Base-by-base conservation (phyloP, 2,329 filamentous ascomycete genomes). In the Colletotrichum destructivum region DNA sequence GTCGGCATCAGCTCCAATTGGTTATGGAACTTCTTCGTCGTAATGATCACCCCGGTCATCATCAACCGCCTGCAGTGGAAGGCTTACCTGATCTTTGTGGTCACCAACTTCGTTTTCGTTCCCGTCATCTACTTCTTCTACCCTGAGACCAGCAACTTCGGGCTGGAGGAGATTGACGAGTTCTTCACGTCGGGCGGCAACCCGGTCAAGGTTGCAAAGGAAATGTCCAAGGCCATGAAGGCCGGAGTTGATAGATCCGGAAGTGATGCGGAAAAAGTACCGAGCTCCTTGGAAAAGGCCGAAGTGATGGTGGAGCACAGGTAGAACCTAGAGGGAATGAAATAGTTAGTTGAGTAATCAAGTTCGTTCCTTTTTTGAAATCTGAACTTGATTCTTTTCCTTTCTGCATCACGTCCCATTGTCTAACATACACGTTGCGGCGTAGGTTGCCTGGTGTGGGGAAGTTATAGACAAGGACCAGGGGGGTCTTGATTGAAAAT, bases 11-110 rank as follows among this genome's bases (percentile, higher is more conserved):
- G 76, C 13, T 78, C 79, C 0, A 83, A 83, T 66, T 83, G 81
- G 81, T 73, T 81, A 0, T 80, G 76, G 76, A 81, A 81, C 67
- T 82, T 82, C 46, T 70, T 76, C 18, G 72, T 85, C 54, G 85
- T 88, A 4, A 86, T 87, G 85, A 85, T 89, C 21, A 88, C 86
- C 0, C 86, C 87, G 0, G 82, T 84, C 1, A 78, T 86, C 2
- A 83, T 88, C 69, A 81, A 82, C 59, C 82, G 81, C 6, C 78
- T 89, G 1, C 75, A 81, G 35, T 89, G 85, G 85, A 84, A 85
- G 74, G 84, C 83, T 0, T 88, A 88, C 73, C 78, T 88, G 3
- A 87, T 88, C 74, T 89, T 88, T 77, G 86, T 85, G 79, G 80
- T 78, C 31, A 80, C 85, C 12, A 87, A 88, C 74, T 80, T 87